phyloP scores from a whole-genome alignment of 495 filamentous ascomycete genomes.

The Aspergillus ellipticus region DNA sequence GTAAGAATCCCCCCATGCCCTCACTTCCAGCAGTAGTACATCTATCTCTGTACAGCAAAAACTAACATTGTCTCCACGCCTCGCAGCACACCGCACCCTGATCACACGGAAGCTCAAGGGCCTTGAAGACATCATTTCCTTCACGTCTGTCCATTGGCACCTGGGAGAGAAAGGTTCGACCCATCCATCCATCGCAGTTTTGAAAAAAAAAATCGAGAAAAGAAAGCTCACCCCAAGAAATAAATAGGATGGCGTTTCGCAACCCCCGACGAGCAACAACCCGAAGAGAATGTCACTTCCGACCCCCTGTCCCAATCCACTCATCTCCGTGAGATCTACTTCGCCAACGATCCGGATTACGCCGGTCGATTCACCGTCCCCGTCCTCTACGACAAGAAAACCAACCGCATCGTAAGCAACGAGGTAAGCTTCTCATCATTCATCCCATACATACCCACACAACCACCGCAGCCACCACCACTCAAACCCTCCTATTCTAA shows the following conservation, averaged over 20 bases:
- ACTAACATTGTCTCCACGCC: background rate
- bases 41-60: background rate
- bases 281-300: conserved; percentile 52
- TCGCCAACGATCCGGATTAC: conserved; percentile 57
- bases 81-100: conserved; percentile 58
- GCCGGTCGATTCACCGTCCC: conserved; percentile 60
- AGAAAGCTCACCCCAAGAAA: background rate
- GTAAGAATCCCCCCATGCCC: conserved; percentile 30
- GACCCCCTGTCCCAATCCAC: conserved; percentile 50
- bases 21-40: background rate
- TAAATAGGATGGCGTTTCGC: conserved; percentile 73
- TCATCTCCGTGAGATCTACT: conserved; percentile 59
- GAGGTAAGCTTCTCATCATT: conserved; percentile 35
- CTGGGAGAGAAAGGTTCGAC: conserved; percentile 54
- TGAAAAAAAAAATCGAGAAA: background rate
- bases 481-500: conserved; percentile 1
- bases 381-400: conserved; percentile 61
- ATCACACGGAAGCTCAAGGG: conserved; percentile 67
- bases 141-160: conserved; percentile 67
- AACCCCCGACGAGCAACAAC: conserved; percentile 58
- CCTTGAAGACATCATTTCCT: conserved; percentile 61
- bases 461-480: background rate
- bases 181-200: background rate
- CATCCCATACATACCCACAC: no score
- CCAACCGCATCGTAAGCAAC: conserved; percentile 53